Evolutionary conservation across 75 land plant genomes (phyloP).

Genomic region (Sequoiadendron giganteum): DNA sequence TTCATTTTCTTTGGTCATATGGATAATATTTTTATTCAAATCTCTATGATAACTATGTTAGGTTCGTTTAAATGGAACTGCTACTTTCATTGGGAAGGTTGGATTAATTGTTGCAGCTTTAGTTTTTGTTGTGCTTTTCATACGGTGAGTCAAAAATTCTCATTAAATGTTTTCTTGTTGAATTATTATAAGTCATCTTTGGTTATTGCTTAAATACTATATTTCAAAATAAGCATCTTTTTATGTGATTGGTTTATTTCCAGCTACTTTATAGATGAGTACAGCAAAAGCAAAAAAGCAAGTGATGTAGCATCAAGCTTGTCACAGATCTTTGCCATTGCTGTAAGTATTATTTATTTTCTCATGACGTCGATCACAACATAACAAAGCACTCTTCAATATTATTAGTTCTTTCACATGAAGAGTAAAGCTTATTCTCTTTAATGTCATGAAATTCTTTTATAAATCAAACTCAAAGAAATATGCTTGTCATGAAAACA

Average conservation of each 20-base stretch:
- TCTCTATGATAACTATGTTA: neutral
- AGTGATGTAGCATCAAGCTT: constrained; percentile 7
- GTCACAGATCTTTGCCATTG: constrained; percentile 4
- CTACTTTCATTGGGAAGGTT: constrained; percentile 25
- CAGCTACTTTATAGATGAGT: constrained; percentile 7
- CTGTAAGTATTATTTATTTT: neutral
- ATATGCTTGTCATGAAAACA: neutral
- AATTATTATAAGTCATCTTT: neutral
- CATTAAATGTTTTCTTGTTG: neutral
- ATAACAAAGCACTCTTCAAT: neutral
- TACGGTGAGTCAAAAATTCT: constrained; percentile 7
- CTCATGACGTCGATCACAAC: neutral
- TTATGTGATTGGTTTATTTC: neutral
- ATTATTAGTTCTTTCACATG: neutral
- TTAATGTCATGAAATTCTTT: neutral
- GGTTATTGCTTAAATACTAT: neutral
- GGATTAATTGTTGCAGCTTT: constrained; percentile 18
- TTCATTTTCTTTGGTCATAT: neutral
- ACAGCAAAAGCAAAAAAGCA: constrained; percentile 2
- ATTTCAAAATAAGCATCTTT: neutral
- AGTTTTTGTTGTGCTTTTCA: constrained; percentile 16
- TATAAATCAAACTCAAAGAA: neutral
- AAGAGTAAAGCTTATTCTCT: neutral
- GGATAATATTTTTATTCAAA: neutral
- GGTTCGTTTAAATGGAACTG: constrained; percentile 28